Percentiles rank a stretch among this genome's conserved stretches.
Conservation (phyloP, 495 filamentous ascomycete species). For the Neurospora pannonica region DNA sequence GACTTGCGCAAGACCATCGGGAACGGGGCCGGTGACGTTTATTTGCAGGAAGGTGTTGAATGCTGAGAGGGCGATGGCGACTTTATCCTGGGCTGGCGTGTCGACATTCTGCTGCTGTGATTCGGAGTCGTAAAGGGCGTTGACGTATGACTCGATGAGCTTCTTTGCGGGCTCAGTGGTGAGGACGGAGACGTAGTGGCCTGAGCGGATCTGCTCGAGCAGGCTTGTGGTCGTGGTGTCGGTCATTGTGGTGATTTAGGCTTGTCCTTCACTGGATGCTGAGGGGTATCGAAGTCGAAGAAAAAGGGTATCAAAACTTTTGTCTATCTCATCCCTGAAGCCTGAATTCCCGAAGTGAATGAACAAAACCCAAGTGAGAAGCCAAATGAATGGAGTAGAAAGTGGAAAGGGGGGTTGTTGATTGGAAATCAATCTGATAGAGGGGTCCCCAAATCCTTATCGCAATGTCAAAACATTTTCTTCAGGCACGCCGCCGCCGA, state of each 20-base stretch:
- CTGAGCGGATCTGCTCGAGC: conserved; percentile 4
- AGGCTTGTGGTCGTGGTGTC: background rate
- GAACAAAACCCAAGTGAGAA: background rate
- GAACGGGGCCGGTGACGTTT: conserved; percentile 84
- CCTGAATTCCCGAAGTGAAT: background rate
- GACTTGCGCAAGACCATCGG: conserved; percentile 33
- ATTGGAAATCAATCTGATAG: background rate
- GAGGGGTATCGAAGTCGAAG: background rate
- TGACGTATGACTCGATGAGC: conserved; percentile 10
- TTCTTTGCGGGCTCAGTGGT: conserved; percentile 5
- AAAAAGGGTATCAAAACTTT: background rate
- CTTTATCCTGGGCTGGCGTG: background rate
- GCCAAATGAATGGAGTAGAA: background rate
- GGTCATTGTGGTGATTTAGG: background rate
- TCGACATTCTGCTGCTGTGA: conserved; percentile 31
- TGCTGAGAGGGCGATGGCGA: conserved; percentile 58
- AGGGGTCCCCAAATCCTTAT: background rate
- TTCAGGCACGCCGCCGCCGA: background rate
- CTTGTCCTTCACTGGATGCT: background rate
- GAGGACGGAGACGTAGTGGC: conserved; percentile 18
- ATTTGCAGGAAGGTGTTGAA: conserved; percentile 81
- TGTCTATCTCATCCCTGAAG: background rate
- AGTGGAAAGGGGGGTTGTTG: background rate
- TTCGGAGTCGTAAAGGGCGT: background rate
- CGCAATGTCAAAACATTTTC: background rate